Evolutionary conservation across 2,329 filamentous ascomycete genomes (phyloP), one percentile per base, ranked within the genome.

Genomic region (Sordariomycetes sp.): DNA sequence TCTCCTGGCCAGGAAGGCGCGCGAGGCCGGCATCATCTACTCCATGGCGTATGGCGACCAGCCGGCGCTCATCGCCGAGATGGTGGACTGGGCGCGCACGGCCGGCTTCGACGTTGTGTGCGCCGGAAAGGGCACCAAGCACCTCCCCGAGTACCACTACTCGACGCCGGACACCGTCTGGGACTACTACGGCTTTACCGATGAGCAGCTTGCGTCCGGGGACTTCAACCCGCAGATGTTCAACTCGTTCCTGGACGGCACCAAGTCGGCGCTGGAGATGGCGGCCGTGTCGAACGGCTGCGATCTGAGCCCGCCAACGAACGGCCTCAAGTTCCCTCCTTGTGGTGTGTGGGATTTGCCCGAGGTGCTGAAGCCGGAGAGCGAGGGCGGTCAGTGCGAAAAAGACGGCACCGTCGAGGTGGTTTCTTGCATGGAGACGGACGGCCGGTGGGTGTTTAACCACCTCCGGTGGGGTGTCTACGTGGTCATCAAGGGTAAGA

Each of bases 1-100:
- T 8, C 63, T 75, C 37, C 37, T 40, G 18, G 37, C 37, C 18
- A 40, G 37, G 37, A 40, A 40, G 37, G 37, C 37, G 11, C 37
- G 37, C 37, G 37, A 40, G 18, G 37, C 37, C 6, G 37, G 37
- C 37, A 40, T 40, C 12, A 18, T 40, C 3, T 40, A 40, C 37
- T 40, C 37, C 4, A 40, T 40, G 37, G 37, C 37, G 37, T 40
- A 40, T 18, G 37, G 37, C 11, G 37, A 40, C 18, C 37, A 40
- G 37, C 37, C 37, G 12, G 37, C 37, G 3, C 37, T 40, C 37
- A 40, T 40, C 12, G 37, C 37, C 37, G 37, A 40, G 37, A 40
- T 40, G 37, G 37, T 40, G 3, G 37, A 40, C 37, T 40, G 37
- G 37, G 37, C 37, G 37, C 37, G 37, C 12, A 40, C 37, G 37